Percentiles rank a stretch among this genome's conserved stretches.
Conservation (phyloP, 2,329 filamentous ascomycete genomes). For the Diplodia intermedia region DNA sequence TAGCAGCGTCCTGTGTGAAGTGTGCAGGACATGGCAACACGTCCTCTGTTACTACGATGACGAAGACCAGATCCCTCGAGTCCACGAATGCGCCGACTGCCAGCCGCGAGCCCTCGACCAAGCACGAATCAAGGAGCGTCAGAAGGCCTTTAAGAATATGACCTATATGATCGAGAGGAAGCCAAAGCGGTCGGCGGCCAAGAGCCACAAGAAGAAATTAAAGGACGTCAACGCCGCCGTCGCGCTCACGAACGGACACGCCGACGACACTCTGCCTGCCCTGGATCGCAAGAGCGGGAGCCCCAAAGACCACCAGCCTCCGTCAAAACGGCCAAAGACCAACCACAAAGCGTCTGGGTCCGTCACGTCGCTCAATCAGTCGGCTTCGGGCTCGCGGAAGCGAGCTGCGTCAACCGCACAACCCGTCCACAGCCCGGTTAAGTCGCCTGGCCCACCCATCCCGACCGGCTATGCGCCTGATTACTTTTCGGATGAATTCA, state of each 20-base stretch:
- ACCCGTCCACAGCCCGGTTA: slow-evolving; percentile 65
- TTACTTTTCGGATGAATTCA: slow-evolving; percentile 76
- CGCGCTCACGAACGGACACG: slow-evolving; percentile 68
- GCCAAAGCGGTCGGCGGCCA: slow-evolving; percentile 74
- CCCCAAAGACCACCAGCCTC: slow-evolving; percentile 63
- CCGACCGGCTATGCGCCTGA: slow-evolving; percentile 69
- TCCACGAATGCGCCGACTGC: slow-evolving; percentile 91
- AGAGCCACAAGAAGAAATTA: slow-evolving; percentile 86
- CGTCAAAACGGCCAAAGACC: slow-evolving; percentile 81
- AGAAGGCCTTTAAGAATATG: slow-evolving; percentile 67
- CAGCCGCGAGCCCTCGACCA: slow-evolving; percentile 77
- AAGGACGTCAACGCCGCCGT: slow-evolving; percentile 68
- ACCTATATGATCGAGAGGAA: slow-evolving; percentile 63
- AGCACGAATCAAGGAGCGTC: slow-evolving; percentile 76
- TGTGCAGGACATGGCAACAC: slow-evolving; percentile 97
- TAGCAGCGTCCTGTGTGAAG: slow-evolving; percentile 95
- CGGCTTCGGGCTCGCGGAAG: slow-evolving; percentile 68
- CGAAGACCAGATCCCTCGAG: slow-evolving; percentile 70
- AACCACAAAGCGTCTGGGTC: slow-evolving; percentile 81
- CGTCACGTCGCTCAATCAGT: slow-evolving; percentile 69
- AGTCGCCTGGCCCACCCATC: slow-evolving; percentile 69
- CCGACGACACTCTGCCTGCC: slow-evolving; percentile 51
- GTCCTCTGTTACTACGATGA: slow-evolving; percentile 94
- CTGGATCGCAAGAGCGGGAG: slow-evolving; percentile 58
- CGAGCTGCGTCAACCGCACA: slow-evolving; percentile 60